Conservation (phyloP, 148 eudicot genomes). For the Tetragonia tetragonoides region DNA sequence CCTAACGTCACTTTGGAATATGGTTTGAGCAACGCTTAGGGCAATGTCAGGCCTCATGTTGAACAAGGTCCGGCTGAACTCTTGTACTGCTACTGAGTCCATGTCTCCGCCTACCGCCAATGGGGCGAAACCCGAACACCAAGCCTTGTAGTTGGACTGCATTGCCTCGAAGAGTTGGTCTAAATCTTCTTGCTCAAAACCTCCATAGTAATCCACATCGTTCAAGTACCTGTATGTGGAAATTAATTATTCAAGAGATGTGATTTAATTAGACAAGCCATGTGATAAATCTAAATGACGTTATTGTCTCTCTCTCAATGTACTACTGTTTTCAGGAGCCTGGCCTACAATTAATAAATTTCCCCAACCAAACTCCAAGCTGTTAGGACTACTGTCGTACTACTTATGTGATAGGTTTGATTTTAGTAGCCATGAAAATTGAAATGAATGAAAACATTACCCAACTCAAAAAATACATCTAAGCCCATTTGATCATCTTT, state of each 20-base stretch:
- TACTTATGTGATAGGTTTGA: too few species aligned
- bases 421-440: too few species aligned
- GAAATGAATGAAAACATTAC: too few species aligned
- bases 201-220: constrained; percentile 80
- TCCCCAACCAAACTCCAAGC: too few species aligned
- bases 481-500: too few species aligned
- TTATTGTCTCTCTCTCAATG: too few species aligned
- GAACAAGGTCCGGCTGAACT: constrained; percentile 83
- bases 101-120: constrained; percentile 83
- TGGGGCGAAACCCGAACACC: constrained; percentile 86
- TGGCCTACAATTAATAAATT: too few species aligned
- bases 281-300: not conserved
- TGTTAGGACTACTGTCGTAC: too few species aligned
- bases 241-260: not conserved
- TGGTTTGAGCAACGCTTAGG: constrained; percentile 56
- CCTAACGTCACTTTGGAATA: constrained; percentile 70
- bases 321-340: too few species aligned
- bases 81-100: constrained; percentile 90
- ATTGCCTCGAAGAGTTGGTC: constrained; percentile 76
- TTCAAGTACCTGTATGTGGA: constrained; percentile 69
- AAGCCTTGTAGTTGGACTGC: constrained; percentile 75
- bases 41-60: constrained; percentile 96
- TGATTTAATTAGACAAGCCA: constrained; percentile 6
- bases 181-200: constrained; percentile 76
- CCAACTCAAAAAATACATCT: too few species aligned